Evolutionary conservation across 2,329 filamentous ascomycete genomes (phyloP).

Genomic region (Sclerotinia subarctica): DNA sequence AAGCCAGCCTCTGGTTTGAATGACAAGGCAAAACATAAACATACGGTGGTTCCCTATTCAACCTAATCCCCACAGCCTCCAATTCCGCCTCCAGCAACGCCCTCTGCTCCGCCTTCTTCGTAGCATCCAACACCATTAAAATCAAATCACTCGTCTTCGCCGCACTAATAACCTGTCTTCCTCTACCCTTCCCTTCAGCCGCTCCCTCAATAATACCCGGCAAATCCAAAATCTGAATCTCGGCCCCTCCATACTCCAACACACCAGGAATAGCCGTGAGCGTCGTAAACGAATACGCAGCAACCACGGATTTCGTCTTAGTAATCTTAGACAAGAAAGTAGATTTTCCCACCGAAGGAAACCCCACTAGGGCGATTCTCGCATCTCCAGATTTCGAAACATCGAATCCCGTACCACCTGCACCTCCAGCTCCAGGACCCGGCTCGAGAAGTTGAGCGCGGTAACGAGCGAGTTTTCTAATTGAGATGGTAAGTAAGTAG

Average conservation of each 20-base stretch:
- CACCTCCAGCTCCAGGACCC: constrained; percentile 70
- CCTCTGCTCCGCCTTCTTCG: constrained; percentile 91
- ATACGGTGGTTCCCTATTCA: constrained; percentile 88
- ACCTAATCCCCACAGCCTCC: constrained; percentile 88
- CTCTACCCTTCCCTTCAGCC: constrained; percentile 90
- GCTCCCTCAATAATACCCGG: constrained; percentile 98
- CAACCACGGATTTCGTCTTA: constrained; percentile 94
- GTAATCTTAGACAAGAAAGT: constrained; percentile 99
- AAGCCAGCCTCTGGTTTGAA: background rate
- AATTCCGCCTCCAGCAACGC: constrained; percentile 86
- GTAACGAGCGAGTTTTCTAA: constrained; percentile 89
- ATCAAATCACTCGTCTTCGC: constrained; percentile 98
- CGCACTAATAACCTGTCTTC: constrained; percentile 93
- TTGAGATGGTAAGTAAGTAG: constrained; percentile 16
- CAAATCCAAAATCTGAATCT: constrained; percentile 96
- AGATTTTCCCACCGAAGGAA: constrained; percentile 97
- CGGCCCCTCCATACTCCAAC: constrained; percentile 93
- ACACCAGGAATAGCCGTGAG: constrained; percentile 96
- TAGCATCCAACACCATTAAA: constrained; percentile 94
- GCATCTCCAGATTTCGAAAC: constrained; percentile 97
- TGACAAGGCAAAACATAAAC: constrained; percentile 33
- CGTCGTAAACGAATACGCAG: constrained; percentile 95
- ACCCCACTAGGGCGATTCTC: constrained; percentile 95
- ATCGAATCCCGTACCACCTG: constrained; percentile 81
- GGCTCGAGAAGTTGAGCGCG: constrained; percentile 94